These are phyloP conservation scores for Trichoderma sp. DNA, from an alignment of 2,329 filamentous ascomycete species.

Conservation along the genomic window DNA sequence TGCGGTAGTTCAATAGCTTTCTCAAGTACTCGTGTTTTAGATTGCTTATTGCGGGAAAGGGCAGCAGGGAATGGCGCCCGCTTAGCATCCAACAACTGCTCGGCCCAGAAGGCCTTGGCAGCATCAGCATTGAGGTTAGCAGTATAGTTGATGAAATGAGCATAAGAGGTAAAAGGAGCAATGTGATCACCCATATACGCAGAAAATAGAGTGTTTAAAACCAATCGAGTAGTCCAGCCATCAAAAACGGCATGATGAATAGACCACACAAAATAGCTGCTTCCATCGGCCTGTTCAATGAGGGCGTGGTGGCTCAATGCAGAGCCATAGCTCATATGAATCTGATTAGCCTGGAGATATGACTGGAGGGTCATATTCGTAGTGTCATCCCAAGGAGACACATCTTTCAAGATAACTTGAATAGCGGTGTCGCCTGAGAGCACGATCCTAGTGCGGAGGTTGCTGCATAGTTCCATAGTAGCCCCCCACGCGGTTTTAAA, in stretches of 20 bases:
- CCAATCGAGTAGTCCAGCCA: constrained; percentile 6
- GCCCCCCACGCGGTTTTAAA: constrained; percentile 27
- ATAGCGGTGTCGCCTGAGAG: constrained; percentile 8
- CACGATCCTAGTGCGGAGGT: constrained; percentile 28
- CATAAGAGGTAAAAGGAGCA: constrained; percentile 31
- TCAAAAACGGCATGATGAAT: constrained; percentile 14
- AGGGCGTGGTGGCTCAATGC: not conserved
- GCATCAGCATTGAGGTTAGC: not conserved
- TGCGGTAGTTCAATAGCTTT: not conserved
- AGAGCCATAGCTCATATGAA: constrained; percentile 9
- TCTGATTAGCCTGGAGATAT: not conserved
- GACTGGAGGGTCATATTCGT: not conserved
- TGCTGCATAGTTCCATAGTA: constrained; percentile 22
- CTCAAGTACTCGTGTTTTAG: not conserved
- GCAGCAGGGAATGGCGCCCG: too few relatives aligned
- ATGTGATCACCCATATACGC: not conserved
- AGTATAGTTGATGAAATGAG: constrained; percentile 28
- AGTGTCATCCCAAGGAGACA: constrained; percentile 2
- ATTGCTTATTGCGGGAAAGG: too few relatives aligned
- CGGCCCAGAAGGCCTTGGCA: constrained; percentile 5
- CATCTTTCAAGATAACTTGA: constrained; percentile 22
- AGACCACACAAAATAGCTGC: constrained; percentile 4
- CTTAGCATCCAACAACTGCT: constrained; percentile 20
- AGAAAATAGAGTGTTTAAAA: not conserved
- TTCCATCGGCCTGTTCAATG: not conserved